Conservation (phyloP, 306 rosid species). For the Oemleria cerasiformis region DNA sequence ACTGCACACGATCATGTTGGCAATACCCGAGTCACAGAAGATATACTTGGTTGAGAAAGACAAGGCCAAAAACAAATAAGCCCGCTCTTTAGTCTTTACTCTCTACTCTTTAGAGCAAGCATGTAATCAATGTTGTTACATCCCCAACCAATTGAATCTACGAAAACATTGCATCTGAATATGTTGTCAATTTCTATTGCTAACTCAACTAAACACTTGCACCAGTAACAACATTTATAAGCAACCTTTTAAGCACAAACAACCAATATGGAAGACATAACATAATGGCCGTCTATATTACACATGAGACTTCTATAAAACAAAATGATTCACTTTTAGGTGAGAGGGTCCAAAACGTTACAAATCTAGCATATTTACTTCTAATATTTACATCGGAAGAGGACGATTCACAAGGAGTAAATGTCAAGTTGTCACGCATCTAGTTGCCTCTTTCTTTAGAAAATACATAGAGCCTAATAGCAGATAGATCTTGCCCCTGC, state of each 20-base stretch:
- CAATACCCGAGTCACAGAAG: slow-evolving; percentile 76
- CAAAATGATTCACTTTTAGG: background rate
- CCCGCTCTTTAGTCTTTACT: background rate
- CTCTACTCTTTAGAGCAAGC: slow-evolving; percentile 11
- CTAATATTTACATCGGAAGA: slow-evolving; percentile 17
- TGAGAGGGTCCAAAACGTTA: background rate
- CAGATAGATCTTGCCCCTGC: background rate
- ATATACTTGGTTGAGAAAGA: slow-evolving; percentile 68
- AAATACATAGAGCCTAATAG: background rate
- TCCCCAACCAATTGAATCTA: too few species aligned
- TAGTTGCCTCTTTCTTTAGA: background rate
- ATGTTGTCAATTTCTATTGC: too few species aligned
- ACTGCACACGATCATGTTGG: slow-evolving; percentile 56
- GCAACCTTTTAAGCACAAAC: background rate
- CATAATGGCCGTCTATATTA: background rate
- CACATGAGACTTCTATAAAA: too few species aligned
- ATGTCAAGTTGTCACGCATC: background rate
- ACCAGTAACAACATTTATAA: background rate
- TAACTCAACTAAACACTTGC: background rate
- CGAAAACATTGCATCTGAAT: too few species aligned
- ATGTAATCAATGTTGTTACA: background rate
- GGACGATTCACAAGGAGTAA: background rate
- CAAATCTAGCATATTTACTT: background rate
- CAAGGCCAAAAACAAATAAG: slow-evolving; percentile 48
- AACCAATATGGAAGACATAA: background rate